Percentiles rank a stretch among this genome's conserved stretches.
Evolutionary conservation across 805 yeast genomes (phyloP).

Genomic region (Wickerhamiella hasegawae): DNA sequence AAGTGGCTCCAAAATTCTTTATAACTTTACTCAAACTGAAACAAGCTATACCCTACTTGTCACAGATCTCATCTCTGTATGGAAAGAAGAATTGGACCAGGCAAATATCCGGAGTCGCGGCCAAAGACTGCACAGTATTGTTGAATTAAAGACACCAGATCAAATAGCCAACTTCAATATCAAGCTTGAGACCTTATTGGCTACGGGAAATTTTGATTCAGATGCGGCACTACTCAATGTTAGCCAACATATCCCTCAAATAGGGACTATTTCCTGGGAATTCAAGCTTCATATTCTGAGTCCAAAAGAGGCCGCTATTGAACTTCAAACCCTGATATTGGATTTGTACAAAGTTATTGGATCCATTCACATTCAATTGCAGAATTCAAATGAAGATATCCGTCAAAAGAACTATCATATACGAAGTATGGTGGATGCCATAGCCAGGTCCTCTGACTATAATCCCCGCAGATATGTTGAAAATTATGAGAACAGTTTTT

Average conservation of each 20-base stretch:
- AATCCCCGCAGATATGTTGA: neutral
- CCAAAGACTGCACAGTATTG: too few relatives aligned
- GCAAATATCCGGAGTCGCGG: neutral
- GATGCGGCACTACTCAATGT: neutral
- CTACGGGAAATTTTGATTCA: neutral
- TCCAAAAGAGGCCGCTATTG: neutral
- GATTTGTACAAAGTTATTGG: neutral
- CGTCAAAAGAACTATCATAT: conserved; percentile 3
- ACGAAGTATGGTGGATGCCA: conserved; percentile 1
- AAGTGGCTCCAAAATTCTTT: too few relatives aligned
- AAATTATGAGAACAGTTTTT: neutral
- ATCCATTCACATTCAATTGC: neutral
- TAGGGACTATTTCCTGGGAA: neutral
- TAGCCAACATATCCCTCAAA: neutral
- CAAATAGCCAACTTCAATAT: neutral
- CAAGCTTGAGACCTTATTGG: neutral
- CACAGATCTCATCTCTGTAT: neutral
- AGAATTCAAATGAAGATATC: neutral
- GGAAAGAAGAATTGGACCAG: neutral
- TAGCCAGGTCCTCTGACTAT: neutral
- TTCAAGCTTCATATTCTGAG: neutral
- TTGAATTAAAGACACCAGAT: neutral
- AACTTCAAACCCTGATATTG: too few relatives aligned
- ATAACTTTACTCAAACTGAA: neutral
- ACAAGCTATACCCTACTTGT: neutral